Evolutionary conservation across 306 rosid species (phyloP).

Genomic region (Glycine latifolia): DNA sequence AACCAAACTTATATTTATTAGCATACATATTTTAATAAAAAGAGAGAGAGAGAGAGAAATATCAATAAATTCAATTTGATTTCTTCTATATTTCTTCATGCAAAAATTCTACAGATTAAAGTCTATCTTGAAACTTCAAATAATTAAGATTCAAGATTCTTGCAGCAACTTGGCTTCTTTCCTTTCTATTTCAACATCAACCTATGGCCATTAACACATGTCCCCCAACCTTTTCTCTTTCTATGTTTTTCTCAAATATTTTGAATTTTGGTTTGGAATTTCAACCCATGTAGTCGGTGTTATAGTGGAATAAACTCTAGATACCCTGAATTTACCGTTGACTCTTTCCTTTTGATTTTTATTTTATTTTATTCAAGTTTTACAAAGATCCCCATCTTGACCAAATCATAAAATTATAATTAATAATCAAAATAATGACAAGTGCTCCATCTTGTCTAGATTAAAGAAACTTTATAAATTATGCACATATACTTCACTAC

Average conservation of each 20-base stretch:
- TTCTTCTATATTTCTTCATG: background rate
- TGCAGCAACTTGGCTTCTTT: conserved; percentile 33
- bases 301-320: conserved; percentile 41
- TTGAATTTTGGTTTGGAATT: conserved; percentile 27
- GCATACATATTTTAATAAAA: background rate
- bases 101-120: conserved; percentile 18
- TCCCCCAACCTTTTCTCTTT: conserved; percentile 24
- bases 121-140: conserved; percentile 37
- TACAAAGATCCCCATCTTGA: conserved; percentile 29
- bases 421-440: conserved; percentile 31
- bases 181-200: conserved; percentile 45
- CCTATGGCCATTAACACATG: conserved; percentile 40
- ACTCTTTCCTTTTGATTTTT: conserved; percentile 1
- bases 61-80: background rate
- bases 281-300: conserved; percentile 22
- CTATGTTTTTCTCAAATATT: background rate
- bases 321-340: conserved; percentile 34
- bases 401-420: background rate
- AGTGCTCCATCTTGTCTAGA: conserved; percentile 41
- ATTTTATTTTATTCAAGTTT: conserved; percentile 24
- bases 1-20: background rate
- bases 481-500: background rate
- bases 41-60: background rate
- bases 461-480: background rate
- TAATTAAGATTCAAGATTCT: conserved; percentile 44